Percentiles rank a stretch among this genome's conserved stretches.
Evolutionary conservation across 139 green algal species (phyloP).

Genomic region (Tetratostichococcus sp.): DNA sequence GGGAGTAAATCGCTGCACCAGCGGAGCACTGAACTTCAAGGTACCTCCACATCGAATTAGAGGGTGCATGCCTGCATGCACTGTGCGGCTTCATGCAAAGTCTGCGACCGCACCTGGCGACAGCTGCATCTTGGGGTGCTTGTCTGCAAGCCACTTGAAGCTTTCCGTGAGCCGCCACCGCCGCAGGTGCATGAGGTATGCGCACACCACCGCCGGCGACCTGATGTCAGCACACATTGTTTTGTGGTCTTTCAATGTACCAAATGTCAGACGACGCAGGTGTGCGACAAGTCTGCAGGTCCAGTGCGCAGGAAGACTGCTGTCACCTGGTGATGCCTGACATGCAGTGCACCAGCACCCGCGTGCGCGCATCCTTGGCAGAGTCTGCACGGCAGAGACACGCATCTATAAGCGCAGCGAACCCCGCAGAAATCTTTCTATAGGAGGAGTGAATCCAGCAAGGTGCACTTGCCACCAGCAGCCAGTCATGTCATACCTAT

Average conservation of each 20-base stretch:
- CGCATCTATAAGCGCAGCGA: background rate
- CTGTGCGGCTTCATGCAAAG: too few species aligned
- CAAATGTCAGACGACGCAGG: too few species aligned
- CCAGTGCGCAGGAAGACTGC: too few species aligned
- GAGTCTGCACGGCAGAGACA: conserved; percentile 15
- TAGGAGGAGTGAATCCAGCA: too few species aligned
- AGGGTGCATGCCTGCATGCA: too few species aligned
- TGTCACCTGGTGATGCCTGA: conserved; percentile 50
- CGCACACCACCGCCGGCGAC: conserved; percentile 51
- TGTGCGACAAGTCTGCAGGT: too few species aligned
- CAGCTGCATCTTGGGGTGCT: conserved; percentile 44
- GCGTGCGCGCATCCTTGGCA: conserved; percentile 14
- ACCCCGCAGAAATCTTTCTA: too few species aligned
- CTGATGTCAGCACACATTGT: conserved; percentile 8
- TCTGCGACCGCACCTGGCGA: conserved; percentile 32
- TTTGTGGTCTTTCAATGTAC: background rate
- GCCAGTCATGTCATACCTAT: background rate
- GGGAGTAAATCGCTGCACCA: too few species aligned
- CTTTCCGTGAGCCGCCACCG: conserved; percentile 69
- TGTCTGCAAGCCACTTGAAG: conserved; percentile 79
- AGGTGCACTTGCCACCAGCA: too few species aligned
- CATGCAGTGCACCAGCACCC: conserved; percentile 79
- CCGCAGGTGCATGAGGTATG: conserved; percentile 77
- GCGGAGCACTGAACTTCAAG: too few species aligned
- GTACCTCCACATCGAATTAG: too few species aligned